These are phyloP conservation scores for Lyophyllum shimeji DNA, from an alignment of 768 basidiomycete species.

Conservation along the genomic window DNA sequence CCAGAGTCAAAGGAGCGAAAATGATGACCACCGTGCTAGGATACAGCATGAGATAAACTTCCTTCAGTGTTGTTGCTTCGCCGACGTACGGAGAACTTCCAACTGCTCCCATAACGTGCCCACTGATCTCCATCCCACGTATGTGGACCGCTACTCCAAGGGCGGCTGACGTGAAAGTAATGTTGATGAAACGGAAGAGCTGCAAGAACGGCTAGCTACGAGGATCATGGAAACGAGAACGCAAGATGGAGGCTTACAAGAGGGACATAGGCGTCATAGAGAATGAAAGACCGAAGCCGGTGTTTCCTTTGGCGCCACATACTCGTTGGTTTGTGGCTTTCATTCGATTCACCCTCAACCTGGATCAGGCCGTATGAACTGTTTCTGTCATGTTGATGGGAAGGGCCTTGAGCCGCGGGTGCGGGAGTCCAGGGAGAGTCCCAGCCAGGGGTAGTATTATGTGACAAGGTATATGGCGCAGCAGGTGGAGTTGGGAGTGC, in stretches of 20 bases:
- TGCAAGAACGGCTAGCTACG: slow-evolving; percentile 27
- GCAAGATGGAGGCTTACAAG: slow-evolving; percentile 47
- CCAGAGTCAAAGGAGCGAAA: slow-evolving; percentile 78
- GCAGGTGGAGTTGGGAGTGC: slow-evolving; percentile 35
- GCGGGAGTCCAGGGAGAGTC: slow-evolving; percentile 65
- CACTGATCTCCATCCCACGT: slow-evolving; percentile 51
- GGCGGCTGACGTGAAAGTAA: slow-evolving; percentile 77
- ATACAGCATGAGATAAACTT: not conserved
- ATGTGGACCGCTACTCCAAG: slow-evolving; percentile 80
- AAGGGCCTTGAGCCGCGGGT: slow-evolving; percentile 38
- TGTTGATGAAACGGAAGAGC: slow-evolving; percentile 85
- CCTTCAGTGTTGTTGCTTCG: not conserved
- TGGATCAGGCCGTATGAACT: slow-evolving; percentile 28
- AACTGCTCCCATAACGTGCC: slow-evolving; percentile 62
- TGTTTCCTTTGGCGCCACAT: slow-evolving; percentile 40
- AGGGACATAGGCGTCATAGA: slow-evolving; percentile 77
- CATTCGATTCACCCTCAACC: slow-evolving; percentile 24
- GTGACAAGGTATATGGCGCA: slow-evolving; percentile 52
- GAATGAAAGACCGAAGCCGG: slow-evolving; percentile 61
- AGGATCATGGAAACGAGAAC: slow-evolving; percentile 5
- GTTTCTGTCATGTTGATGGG: slow-evolving; percentile 22
- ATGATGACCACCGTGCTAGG: slow-evolving; percentile 78
- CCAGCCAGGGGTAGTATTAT: slow-evolving; percentile 62
- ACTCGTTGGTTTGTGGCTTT: slow-evolving; percentile 23
- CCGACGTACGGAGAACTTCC: slow-evolving; percentile 79